phyloP scores from a whole-genome alignment of 805 yeast genomes.

The Diddensiella santjacobensis region DNA sequence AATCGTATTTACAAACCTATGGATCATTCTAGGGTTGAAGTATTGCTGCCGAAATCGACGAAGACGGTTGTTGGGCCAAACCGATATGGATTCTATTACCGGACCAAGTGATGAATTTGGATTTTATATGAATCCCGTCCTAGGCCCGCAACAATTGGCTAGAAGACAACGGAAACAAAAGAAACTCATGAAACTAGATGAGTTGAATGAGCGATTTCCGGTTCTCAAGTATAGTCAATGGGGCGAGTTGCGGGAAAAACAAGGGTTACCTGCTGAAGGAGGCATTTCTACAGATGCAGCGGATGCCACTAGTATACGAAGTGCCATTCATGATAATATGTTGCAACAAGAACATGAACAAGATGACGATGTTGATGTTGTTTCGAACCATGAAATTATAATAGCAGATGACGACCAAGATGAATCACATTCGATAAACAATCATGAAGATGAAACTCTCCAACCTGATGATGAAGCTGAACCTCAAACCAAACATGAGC shows the following conservation, averaged over 20 bases:
- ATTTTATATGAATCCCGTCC: conserved; percentile 18
- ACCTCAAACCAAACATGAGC: too few species aligned
- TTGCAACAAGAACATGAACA: neutral
- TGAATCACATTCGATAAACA: neutral
- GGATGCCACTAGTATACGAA: conserved; percentile 2
- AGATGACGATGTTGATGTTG: neutral
- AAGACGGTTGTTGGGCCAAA: conserved; percentile 18
- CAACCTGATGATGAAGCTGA: neutral
- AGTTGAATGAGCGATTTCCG: conserved; percentile 32
- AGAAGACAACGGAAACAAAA: conserved; percentile 22
- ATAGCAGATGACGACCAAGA: neutral
- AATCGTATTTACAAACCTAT: conserved; percentile 33
- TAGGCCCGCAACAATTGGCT: conserved; percentile 17
- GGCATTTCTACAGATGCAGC: conserved; percentile 18
- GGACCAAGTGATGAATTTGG: conserved; percentile 13
- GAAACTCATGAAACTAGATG: conserved; percentile 28
- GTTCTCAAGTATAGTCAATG: conserved; percentile 30
- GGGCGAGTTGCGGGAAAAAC: conserved; percentile 26
- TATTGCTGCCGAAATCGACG: conserved; percentile 31
- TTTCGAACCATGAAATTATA: neutral
- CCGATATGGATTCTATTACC: conserved; percentile 11
- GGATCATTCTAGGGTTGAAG: conserved; percentile 34
- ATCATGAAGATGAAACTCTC: neutral
- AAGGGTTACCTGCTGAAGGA: conserved; percentile 20
- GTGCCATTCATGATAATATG: neutral